Evolutionary conservation across 83 land plant species (phyloP), one percentile per base, ranked within the genome.

Genomic region (Diphasiastrum complanatum): DNA sequence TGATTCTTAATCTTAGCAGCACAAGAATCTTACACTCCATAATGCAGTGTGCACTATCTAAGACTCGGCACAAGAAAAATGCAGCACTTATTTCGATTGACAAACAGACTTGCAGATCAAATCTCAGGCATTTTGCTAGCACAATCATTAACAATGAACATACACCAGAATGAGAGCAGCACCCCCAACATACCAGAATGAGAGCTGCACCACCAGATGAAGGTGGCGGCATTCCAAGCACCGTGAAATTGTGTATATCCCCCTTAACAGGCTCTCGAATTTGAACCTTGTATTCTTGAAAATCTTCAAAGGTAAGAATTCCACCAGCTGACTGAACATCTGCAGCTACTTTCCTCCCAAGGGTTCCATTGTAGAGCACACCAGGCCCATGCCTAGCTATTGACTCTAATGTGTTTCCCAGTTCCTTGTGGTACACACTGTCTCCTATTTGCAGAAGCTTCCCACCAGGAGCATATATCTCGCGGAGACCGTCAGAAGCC

Each of bases 181-280:
- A 31, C 20, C n/a, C 26, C 20, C 36, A 1, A 59, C 81, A 48
- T 49, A 92, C 95, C 70, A 92, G 33, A 46, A 80, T 38, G 22
- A 92, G 56, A 8, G 84, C 84, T 6, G 81, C 65, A 0, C 91
- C 91, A 41, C 98, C 98, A 62, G 91, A 85, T 33, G 98, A 87
- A 47, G 98, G 95, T 25, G 88, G 91, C 1, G 96, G 98, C 98
- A 92, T 88, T 47, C 96, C 88, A 31, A 78, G 48, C 5, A 85
- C 53, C 3, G 83, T 79, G 65, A 79, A 83, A 4, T 88, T 91
- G 86, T 83, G 79, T 2, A 61, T 71, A 46, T 92, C 71, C 18
- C 71, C 75, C 4, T 65, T 51, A 63, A 88, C 49, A 5, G 98
- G 87, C 29, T 81, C 73, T 3, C 54, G 78, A 8, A 83, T 73